Evolutionary conservation across 495 filamentous ascomycete genomes (phyloP).

Genomic region (Tuber magnatum): DNA sequence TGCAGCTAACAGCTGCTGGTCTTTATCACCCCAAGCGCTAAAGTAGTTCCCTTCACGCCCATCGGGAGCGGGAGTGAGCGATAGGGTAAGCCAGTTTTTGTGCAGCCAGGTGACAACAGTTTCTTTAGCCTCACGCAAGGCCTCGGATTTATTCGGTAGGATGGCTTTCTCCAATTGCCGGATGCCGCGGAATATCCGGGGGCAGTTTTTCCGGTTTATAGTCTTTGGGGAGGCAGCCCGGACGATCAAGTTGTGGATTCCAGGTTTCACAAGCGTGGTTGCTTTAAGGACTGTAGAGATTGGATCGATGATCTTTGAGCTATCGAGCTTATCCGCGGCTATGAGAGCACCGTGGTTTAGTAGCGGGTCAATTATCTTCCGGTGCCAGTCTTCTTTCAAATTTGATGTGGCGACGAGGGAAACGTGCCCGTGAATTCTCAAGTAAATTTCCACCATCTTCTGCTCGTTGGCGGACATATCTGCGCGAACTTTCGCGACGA

Average conservation of each 20-base stretch:
- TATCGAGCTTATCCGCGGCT: constrained; percentile 19
- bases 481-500: constrained; percentile 9
- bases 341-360: constrained; percentile 18
- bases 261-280: constrained; percentile 17
- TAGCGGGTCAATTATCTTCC: constrained; percentile 20
- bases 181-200: constrained; percentile 24
- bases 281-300: constrained; percentile 11
- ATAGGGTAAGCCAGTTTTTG: constrained; percentile 32
- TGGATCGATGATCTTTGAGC: neutral
- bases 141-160: constrained; percentile 5
- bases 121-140: constrained; percentile 11
- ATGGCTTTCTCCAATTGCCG: constrained; percentile 4
- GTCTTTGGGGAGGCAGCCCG: constrained; percentile 14
- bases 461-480: constrained; percentile 11
- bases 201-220: constrained; percentile 20
- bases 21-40: constrained; percentile 11
- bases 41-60: constrained; percentile 21
- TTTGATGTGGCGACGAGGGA: constrained; percentile 22
- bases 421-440: constrained; percentile 8
- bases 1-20: constrained; percentile 10
- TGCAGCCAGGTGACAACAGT: constrained; percentile 23
- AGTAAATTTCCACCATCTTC: constrained; percentile 5
- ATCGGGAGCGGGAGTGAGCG: constrained; percentile 8
- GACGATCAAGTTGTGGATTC: constrained; percentile 17
- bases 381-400: constrained; percentile 25